A percentile compares a stretch with the other conserved stretches of the same genome.
Evolutionary conservation across 345 rosid species (phyloP).

Genomic region (Aegle marmelos): DNA sequence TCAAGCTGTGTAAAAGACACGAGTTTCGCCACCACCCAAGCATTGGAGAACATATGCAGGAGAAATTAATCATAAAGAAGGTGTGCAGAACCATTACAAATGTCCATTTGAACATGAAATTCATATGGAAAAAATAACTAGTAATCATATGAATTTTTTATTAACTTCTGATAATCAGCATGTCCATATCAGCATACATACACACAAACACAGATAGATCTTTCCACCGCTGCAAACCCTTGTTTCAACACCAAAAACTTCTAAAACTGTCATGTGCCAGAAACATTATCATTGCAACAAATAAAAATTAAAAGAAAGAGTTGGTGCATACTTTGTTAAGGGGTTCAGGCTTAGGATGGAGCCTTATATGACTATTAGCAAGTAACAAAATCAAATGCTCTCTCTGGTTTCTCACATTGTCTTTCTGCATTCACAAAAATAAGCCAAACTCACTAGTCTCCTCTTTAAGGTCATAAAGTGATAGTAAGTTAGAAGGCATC

Average conservation of each 20-base stretch:
- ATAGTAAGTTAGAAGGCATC: neutral
- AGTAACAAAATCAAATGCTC: conserved; percentile 89
- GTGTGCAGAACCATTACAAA: neutral
- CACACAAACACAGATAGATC: neutral
- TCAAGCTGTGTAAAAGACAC: conserved; percentile 64
- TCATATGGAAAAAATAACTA: neutral
- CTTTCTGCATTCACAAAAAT: conserved; percentile 58
- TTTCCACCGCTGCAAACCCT: neutral
- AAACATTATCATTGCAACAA: neutral
- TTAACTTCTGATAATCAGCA: neutral
- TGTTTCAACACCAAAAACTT: neutral
- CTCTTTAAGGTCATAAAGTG: conserved; percentile 7
- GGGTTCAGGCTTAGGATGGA: conserved; percentile 89
- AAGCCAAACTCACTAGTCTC: conserved; percentile 7
- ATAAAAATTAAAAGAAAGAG: neutral
- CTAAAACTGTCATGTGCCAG: neutral
- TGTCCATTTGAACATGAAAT: neutral
- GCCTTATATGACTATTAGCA: conserved; percentile 81
- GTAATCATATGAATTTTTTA: neutral
- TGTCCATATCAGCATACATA: neutral
- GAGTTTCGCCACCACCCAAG: neutral
- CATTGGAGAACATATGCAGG: neutral
- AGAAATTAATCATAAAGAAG: neutral
- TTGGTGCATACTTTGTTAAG: conserved; percentile 62
- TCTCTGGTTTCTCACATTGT: conserved; percentile 93